A percentile compares a stretch with the other conserved stretches of the same genome.
These are phyloP conservation scores for Corymbia calophylla DNA, from an alignment of 441 rosid species.

Conservation along the genomic window DNA sequence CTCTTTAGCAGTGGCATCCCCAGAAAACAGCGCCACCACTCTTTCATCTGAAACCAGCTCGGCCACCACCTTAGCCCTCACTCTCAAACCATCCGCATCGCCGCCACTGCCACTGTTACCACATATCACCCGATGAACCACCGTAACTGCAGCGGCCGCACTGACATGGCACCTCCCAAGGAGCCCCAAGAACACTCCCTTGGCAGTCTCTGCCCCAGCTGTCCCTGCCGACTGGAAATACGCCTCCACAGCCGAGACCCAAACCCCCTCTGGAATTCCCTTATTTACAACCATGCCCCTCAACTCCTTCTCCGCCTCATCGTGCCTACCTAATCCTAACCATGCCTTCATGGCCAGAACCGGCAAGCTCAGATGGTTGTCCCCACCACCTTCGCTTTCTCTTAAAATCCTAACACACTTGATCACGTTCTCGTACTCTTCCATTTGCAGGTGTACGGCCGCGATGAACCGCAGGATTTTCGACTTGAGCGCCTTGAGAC, in stretches of 20 bases:
- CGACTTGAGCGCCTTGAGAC: conserved; percentile 44
- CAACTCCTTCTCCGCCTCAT: conserved; percentile 89
- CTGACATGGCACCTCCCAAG: conserved; percentile 85
- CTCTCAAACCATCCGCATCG: conserved; percentile 42
- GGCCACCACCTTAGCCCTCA: conserved; percentile 65
- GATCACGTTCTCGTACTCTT: conserved; percentile 77
- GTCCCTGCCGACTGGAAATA: conserved; percentile 80
- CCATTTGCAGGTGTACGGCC: conserved; percentile 81
- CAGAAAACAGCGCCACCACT: conserved; percentile 63
- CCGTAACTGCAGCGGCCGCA: conserved; percentile 71
- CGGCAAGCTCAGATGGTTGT: conserved; percentile 77
- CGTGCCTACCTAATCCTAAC: conserved; percentile 72
- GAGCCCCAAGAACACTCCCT: conserved; percentile 75
- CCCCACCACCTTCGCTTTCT: conserved; percentile 50
- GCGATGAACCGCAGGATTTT: conserved; percentile 83
- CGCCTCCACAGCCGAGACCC: conserved; percentile 93
- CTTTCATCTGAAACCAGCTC: conserved; percentile 84
- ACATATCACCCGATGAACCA: conserved; percentile 57
- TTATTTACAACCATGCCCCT: conserved; percentile 73
- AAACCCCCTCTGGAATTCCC: conserved; percentile 84
- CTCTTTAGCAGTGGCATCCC: conserved; percentile 48
- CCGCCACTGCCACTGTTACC: conserved; percentile 26
- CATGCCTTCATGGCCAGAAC: conserved; percentile 96
- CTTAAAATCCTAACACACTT: conserved; percentile 85
- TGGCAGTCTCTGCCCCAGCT: conserved; percentile 86